Conservation (phyloP, 129 eudicot species). For the Tagetes patula region DNA sequence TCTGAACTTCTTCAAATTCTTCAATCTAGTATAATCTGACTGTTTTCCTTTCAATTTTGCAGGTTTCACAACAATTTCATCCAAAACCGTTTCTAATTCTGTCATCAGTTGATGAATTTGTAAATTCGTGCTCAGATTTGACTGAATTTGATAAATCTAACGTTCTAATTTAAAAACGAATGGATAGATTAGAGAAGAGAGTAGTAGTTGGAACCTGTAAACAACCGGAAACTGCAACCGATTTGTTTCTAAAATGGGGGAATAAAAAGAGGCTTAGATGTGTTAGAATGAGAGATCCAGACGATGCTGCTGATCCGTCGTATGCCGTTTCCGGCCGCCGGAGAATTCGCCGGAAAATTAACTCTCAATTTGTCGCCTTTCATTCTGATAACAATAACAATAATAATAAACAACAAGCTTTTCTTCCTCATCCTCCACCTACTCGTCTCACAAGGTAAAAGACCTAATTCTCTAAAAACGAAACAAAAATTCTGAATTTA, state of each 20-base stretch:
- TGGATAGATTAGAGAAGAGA: conserved; percentile 50
- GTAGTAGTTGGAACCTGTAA: conserved; percentile 29
- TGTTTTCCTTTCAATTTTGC: conserved; percentile 18
- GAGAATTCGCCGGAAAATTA: conserved; percentile 48
- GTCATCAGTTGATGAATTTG: conserved; percentile 22
- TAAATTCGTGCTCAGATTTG: background rate
- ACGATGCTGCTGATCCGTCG: conserved; percentile 25
- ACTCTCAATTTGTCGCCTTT: conserved; percentile 32
- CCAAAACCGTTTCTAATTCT: background rate
- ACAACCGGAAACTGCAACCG: conserved; percentile 38
- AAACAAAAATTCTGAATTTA: background rate
- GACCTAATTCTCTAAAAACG: background rate
- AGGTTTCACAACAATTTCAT: conserved; percentile 19
- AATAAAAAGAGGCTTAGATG: conserved; percentile 52
- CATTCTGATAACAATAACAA: conserved; percentile 22
- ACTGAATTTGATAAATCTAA: conserved; percentile 7
- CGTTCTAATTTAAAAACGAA: background rate
- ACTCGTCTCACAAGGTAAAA: conserved; percentile 50
- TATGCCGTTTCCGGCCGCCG: conserved; percentile 34
- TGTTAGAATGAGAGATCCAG: conserved; percentile 41
- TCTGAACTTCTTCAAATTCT: conserved; percentile 19
- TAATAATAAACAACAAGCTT: conserved; percentile 18
- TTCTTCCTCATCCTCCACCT: conserved; percentile 20
- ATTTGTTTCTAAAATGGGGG: conserved; percentile 59
- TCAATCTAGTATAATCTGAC: background rate